Evolutionary conservation across 371 early-diverging fungal genomes (phyloP), one percentile per base, ranked within the genome.

Genomic region (Apophysomyces elegans): DNA sequence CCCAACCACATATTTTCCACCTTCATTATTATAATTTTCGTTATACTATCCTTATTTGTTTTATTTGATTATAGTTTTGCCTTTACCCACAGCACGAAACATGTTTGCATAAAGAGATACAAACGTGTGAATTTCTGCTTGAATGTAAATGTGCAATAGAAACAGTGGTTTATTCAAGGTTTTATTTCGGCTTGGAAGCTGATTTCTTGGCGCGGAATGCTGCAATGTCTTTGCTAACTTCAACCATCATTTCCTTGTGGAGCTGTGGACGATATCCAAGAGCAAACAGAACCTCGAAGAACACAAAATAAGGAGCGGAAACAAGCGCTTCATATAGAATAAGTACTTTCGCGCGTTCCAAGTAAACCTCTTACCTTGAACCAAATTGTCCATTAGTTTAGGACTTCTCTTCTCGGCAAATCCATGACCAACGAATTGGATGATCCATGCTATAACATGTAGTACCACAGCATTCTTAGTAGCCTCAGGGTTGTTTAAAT

Each of bases 271-370:
- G 88, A 77, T 95, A 96, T 9, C 97, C 96, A 5, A 93, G 63
- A 45, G 68, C 73, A 75, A 98, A 97, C 58, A 98, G 72, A n/a
- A 90, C 67, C 79, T 98, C 97, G 37, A 93, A 82, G 65, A 89
- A 95, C 5, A 97, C 96, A 79, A 98, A 98, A 75, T 96, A 93
- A 16, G 96, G 96, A 11, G 98, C 98, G 61, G 96, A 90, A 35
- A 96, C 90, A 35, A 96, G 61, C 3, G 98, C 96, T 86, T 68
- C 46, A 57, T 43, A 18, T 12, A 50, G 59, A 37, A 68, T 5
- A 62, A 46, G 39, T 37, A 12, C 45, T 43, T 64, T n/a, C 44
- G 6, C 13, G 38, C 60, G 41, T 36, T 0, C 21, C 7, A 13
- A n/a, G 9, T 9, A 36, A 11, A 35, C 21, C 39, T 13, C 45